Evolutionary conservation across 495 filamentous ascomycete genomes (phyloP), one percentile per base, ranked within the genome.

Genomic region (Jackrogersella multiformis): DNA sequence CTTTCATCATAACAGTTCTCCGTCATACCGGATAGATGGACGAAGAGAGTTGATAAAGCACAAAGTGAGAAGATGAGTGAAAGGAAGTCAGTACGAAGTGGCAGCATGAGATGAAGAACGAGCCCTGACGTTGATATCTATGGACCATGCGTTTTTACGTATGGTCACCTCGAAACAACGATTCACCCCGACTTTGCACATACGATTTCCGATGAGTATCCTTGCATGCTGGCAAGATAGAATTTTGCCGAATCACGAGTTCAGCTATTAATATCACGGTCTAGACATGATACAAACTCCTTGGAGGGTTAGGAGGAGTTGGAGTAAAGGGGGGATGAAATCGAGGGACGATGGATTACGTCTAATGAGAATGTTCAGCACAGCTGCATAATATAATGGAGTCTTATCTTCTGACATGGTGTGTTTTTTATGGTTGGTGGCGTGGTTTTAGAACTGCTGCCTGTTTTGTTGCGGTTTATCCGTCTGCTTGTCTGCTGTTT

Each of bases 291-390:
- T 20, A 23, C 41, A 20, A 10, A 44, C 18, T 21, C 1, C n/a
- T 44, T 8, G 41, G 18, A 21, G 7, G 41, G 18, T 10, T 20
- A 20, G 41, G 38, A 16, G 7, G 16, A 9, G 3, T 8, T n/a
- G n/a, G n/a, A n/a, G n/a, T n/a, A n/a, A n/a, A n/a, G 16, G 18
- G 18, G 1, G 18, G 41, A 9, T 8, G 41, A 8, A 8, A 42
- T 39, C 36, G 16, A 2, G 38, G 15, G 16, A 4, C 18, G 9
- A 18, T 1, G n/a, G n/a, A 36, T 44, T 23, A 44, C 41, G 41
- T 56, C 38, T 56, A 44, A 53, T 23, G n/a, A 23, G 18, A 44
- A 23, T 21, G 41, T 10, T 44, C 54, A 12, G 39, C 16, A 15
- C 16, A 5, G 18, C 36, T 18, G 24, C 26, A 35, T 28, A 13